Evolutionary conservation across 805 yeast species (phyloP), one percentile per base, ranked within the genome.

Genomic region (Wickerhamomyces silvicola): DNA sequence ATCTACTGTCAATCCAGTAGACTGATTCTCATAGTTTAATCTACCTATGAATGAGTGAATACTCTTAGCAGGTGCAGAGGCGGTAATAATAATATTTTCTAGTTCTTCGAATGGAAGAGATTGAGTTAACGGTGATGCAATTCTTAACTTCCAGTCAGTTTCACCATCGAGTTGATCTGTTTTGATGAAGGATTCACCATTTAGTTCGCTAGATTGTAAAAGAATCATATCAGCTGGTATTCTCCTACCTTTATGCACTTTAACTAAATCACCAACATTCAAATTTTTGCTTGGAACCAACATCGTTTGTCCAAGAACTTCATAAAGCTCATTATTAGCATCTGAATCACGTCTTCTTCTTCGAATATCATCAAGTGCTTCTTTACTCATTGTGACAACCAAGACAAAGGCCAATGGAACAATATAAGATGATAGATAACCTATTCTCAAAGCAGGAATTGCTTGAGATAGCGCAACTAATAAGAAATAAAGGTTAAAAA

Each of bases 81-180:
- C 86, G 3, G 70, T 64, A n/a, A 87, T 67, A 28, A 67, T 64
- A 27, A 77, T 67, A 36, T 72, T 68, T 20, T 65, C 64, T 31
- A 82, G 52, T 28, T 72, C 74, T 30, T 64, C 62, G n/a, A 70
- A 59, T 10, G 72, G 57, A 26, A 74, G 44, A 22, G 56, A 56
- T 52, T 90, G 97, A 1, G 96, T 84, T 18, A 77, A 49, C 10
- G 78, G 69, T 29, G 79, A 70, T 0, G 96, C 92, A 23, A 84
- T 61, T 47, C 98, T 67, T 34, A 92, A 65, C 56, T 92, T 92
- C 99, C 99, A 92, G 60, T 92, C 99, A 6, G 99, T 92, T 57
- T 92, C 99, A 52, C 99, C 99, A 57, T 92, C 99, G 31, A 92
- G 66, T 60, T 92, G 99, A 62, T 92, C 99, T 1, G 99, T 92